Base-by-base conservation (phyloP, 2,329 filamentous ascomycete genomes). In the Capronia americana region DNA sequence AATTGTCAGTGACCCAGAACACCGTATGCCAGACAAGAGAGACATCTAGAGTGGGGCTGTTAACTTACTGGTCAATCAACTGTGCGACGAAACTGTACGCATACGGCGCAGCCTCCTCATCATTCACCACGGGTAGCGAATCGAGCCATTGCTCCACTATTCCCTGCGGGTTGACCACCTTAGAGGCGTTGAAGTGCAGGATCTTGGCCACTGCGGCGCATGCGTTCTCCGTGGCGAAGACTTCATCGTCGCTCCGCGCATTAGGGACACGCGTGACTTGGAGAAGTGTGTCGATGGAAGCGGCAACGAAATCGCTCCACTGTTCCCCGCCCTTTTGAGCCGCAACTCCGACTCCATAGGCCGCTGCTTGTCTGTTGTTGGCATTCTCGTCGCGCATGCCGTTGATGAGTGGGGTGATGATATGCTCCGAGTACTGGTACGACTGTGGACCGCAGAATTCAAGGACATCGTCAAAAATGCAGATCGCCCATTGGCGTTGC, bases 141-240 rank as follows among this genome's bases (percentile, higher is more conserved):
- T 92, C 89, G 57, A 99, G 82, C 95, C 95, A 99, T 76, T 91
- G 90, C n/a, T 84, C 81, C 50, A 92, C 88, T 28, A 97, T 85
- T 44, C 90, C 86, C 75, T 95, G 89, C 57, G 87, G 84, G 74
- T 96, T 92, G 61, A 83, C 84, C 20, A 99, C 89, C 76, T 91
- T 91, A 71, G 84, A 84, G 26, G 88, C 83, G 79, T 96, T 97
- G 82, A 90, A 97, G 77, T 97, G 93, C 70, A 99, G 84, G 61
- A 99, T 94, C 85, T 99, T 99, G 41, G 95, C 95, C 75, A 99
- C 95, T 72, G 92, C 93, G 50, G 95, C 94, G 73, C 92, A 97
- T 6, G 94, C 94, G 76, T 99, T 99, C 81, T 99, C 95, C 1
- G 95, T 98, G 1, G 95, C 95, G 76, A 96, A 99, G 1, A 97